These are phyloP conservation scores for Chlorencoelia australis DNA, from an alignment of 2,329 filamentous ascomycete species.

Conservation along the genomic window DNA sequence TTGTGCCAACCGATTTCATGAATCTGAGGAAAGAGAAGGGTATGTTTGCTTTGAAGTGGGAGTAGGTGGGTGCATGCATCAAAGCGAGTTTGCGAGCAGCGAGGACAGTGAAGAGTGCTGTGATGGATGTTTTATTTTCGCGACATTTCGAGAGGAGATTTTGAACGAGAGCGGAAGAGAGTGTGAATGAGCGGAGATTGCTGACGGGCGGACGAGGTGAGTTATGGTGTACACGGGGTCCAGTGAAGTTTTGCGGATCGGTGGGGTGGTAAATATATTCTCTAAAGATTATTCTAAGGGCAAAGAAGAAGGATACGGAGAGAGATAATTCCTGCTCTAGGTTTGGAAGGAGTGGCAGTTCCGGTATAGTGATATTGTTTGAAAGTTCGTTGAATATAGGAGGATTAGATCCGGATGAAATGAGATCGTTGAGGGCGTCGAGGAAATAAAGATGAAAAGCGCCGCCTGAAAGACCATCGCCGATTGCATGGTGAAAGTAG, in stretches of 20 bases:
- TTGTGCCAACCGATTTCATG: background rate
- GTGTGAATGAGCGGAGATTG: conserved; percentile 7
- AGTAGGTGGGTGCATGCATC: conserved; percentile 11
- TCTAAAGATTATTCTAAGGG: conserved; percentile 33
- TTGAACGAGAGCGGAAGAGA: conserved; percentile 3
- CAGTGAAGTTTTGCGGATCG: conserved; percentile 9
- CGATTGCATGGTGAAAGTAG: conserved; percentile 42
- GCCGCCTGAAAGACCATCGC: conserved; percentile 40
- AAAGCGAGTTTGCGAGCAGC: conserved; percentile 9
- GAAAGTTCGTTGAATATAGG: conserved; percentile 1
- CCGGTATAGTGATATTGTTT: conserved; percentile 23
- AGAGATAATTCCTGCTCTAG: conserved; percentile 19
- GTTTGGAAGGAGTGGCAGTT: conserved; percentile 14
- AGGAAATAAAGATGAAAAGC: conserved; percentile 41
- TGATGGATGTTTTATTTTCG: conserved; percentile 13
- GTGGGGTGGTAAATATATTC: conserved; percentile 23
- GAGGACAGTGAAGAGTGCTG: conserved; percentile 12
- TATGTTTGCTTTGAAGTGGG: conserved; percentile 7
- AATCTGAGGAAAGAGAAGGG: conserved; percentile 10
- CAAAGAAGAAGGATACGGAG: conserved; percentile 31
- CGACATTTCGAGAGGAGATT: conserved; percentile 12
- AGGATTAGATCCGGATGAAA: conserved; percentile 5
- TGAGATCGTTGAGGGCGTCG: conserved; percentile 30
- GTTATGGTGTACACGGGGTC: conserved; percentile 5
- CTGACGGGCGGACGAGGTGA: conserved; percentile 3